These are phyloP conservation scores for Lactuca sativa DNA, from an alignment of 129 eudicot genomes.

Conservation along the genomic window DNA sequence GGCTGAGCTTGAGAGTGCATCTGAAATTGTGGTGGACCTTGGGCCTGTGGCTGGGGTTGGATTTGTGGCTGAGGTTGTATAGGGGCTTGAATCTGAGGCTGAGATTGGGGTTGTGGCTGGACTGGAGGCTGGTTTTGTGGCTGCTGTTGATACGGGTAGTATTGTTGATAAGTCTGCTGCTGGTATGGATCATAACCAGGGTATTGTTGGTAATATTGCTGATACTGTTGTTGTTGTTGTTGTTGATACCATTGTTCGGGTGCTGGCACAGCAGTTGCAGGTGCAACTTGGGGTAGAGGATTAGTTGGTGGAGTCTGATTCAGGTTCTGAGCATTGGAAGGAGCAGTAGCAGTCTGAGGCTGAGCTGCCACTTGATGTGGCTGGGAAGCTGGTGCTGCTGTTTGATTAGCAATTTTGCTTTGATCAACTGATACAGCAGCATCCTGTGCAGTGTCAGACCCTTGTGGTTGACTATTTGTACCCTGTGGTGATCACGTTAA, in stretches of 20 bases:
- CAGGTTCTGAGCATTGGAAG: constrained; percentile 12
- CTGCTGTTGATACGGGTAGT: constrained; percentile 67
- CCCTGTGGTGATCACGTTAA: constrained; percentile 52
- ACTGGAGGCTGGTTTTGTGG: constrained; percentile 50
- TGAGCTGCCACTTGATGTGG: constrained; percentile 29
- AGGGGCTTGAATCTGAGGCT: constrained; percentile 39
- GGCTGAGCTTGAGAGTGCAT: constrained; percentile 20
- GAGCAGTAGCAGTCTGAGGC: constrained; percentile 33
- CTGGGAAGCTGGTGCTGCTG: constrained; percentile 49
- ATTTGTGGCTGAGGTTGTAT: constrained; percentile 34
- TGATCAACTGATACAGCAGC: constrained; percentile 35
- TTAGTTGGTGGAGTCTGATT: constrained; percentile 32
- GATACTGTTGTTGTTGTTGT: constrained; percentile 40
- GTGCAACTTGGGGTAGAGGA: constrained; percentile 44
- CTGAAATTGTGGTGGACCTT: constrained; percentile 33
- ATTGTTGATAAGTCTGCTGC: constrained; percentile 79
- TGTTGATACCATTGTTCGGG: constrained; percentile 66
- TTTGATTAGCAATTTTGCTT: constrained; percentile 40
- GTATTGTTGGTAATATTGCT: constrained; percentile 83
- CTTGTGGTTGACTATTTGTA: constrained; percentile 50
- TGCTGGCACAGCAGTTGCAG: constrained; percentile 51
- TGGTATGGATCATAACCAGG: constrained; percentile 80
- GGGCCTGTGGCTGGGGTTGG: constrained; percentile 30
- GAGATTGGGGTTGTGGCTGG: constrained; percentile 36
- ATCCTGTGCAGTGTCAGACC: constrained; percentile 44